These are phyloP conservation scores for Pseudogymnoascus sp. DNA, from an alignment of 2,329 filamentous ascomycete species.

Conservation along the genomic window DNA sequence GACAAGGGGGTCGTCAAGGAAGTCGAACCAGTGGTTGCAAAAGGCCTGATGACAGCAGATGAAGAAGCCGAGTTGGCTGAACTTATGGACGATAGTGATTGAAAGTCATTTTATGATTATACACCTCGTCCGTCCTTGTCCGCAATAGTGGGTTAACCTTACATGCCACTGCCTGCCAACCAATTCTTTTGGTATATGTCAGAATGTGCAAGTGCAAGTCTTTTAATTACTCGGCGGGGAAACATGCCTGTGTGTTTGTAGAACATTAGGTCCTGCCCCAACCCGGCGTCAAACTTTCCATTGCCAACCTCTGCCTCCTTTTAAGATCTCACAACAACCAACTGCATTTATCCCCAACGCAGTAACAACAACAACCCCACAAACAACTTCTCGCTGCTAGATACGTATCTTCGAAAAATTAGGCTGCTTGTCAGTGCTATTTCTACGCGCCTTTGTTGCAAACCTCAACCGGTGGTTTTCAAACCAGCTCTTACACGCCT, in stretches of 20 bases:
- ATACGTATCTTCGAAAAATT: background rate
- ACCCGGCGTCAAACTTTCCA: background rate
- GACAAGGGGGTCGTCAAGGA: constrained; percentile 37
- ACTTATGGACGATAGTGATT: constrained; percentile 72
- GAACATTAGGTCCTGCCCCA: background rate
- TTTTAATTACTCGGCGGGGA: background rate
- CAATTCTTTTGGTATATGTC: background rate
- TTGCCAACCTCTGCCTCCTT: background rate
- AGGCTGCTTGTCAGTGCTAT: background rate
- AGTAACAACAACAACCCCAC: background rate
- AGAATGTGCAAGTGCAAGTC: background rate
- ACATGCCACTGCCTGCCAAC: background rate
- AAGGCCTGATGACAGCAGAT: constrained; percentile 66
- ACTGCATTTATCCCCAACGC: background rate
- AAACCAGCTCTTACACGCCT: background rate
- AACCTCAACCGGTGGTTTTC: background rate
- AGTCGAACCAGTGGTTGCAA: constrained; percentile 36
- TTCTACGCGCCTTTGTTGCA: background rate
- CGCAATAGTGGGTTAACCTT: background rate
- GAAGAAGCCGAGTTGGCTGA: constrained; percentile 91
- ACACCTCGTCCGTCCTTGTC: background rate
- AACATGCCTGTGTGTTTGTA: background rate
- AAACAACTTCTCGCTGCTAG: background rate
- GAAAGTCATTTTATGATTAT: background rate
- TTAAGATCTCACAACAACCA: background rate